Base-by-base conservation (phyloP, 2,329 filamentous ascomycete genomes). In the Calonectria crousiana region DNA sequence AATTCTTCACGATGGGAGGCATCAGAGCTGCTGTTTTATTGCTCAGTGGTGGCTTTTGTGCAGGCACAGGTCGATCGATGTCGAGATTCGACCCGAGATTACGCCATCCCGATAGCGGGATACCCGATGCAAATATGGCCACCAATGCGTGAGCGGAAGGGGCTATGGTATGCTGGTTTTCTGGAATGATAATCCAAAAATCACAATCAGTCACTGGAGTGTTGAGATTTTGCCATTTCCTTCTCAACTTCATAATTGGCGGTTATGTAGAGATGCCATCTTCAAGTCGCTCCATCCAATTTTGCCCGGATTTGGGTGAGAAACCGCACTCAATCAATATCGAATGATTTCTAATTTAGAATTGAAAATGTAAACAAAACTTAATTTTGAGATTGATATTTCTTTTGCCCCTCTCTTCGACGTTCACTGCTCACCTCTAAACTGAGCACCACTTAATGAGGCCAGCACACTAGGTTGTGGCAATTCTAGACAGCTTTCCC, bases 71-170 rank as follows among this genome's bases (percentile, higher is more conserved):
- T 28, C n/a, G 2, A 60, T 60, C n/a, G 34, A 60, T 60, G 56
- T 60, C 56, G 56, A 60, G 56, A 60, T 60, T 10, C 11, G 34
- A 60, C 56, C 10, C 14, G n/a, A 38, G n/a, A 60, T 60, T 38
- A n/a, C 56, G 56, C 56, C 36, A 60, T 60, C n/a, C 34, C 32
- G 56, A 60, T 41, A 28, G 34, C 56, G 56, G 56, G 56, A 60
- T 60, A 34, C 34, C 53, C 56, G 56, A 60, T 41, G n/a, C 34
- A 38, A 26, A 60, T 13, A 28, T 41, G n/a, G 16, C 53, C 53
- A 38, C 9, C n/a, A 26, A 6, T 34, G 36, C 4, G 11, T 16
- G 18, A n/a, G 14, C 49, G 13, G 9, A 32, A 20, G 14, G 41
- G 38, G 18, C 38, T 18, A 44, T 18, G 16, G n/a, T n/a, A n/a